Percentiles rank a stretch among this genome's conserved stretches.
phyloP scores from a whole-genome alignment of 148 eudicot species.

The Rhododendron mucronatum region DNA sequence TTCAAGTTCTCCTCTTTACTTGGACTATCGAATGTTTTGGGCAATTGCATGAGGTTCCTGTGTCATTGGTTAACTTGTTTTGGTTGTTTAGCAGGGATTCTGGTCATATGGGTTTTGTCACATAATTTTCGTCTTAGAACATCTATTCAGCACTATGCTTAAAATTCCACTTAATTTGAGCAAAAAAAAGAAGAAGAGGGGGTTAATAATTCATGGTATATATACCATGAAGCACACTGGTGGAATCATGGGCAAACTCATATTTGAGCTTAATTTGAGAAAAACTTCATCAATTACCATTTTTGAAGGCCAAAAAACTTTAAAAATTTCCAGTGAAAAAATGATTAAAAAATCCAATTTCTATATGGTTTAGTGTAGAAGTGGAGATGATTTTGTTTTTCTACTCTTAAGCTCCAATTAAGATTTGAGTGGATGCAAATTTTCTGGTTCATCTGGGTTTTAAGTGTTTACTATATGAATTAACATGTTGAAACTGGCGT shows the following conservation, averaged over 20 bases:
- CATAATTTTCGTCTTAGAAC: background rate
- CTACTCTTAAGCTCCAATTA: background rate
- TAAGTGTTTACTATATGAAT: background rate
- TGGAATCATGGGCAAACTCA: background rate
- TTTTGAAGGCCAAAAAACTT: background rate
- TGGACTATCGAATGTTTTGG: background rate
- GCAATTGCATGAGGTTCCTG: background rate
- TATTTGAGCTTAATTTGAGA: background rate
- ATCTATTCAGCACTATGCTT: background rate
- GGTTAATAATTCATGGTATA: background rate
- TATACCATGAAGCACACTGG: background rate
- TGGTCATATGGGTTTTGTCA: background rate
- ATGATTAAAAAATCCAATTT: background rate
- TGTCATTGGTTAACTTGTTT: background rate
- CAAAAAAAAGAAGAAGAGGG: background rate
- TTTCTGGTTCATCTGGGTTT: background rate
- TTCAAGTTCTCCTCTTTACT: background rate
- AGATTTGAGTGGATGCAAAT: background rate
- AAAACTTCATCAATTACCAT: background rate
- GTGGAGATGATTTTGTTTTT: background rate
- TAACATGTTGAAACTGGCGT: background rate
- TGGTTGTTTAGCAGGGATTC: too few species aligned
- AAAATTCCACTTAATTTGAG: background rate
- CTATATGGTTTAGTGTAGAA: background rate
- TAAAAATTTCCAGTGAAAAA: background rate